A percentile compares a stretch with the other conserved stretches of the same genome.
phyloP scores from a whole-genome alignment of 306 rosid genomes.

The Elaeagnus macrophylla region DNA sequence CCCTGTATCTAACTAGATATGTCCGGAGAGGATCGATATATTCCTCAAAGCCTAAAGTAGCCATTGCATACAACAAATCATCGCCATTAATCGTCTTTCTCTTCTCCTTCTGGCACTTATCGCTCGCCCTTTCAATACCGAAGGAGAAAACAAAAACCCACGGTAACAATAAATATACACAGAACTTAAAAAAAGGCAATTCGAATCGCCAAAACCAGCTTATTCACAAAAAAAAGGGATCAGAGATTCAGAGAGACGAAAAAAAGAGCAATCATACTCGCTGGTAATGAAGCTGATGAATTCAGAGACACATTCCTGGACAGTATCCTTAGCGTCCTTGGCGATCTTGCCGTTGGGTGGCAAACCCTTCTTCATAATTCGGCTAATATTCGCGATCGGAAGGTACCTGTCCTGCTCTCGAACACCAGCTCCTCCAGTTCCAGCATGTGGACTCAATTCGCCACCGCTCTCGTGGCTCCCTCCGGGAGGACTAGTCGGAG shows the following conservation, averaged over 20 bases:
- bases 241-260: background rate
- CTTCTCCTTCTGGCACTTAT: slow-evolving; percentile 92
- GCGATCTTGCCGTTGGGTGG: slow-evolving; percentile 88
- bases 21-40: slow-evolving; percentile 84
- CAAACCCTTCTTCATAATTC: slow-evolving; percentile 88
- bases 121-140: slow-evolving; percentile 58
- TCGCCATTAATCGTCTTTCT: slow-evolving; percentile 93
- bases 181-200: too few species aligned
- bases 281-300: slow-evolving; percentile 90
- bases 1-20: slow-evolving; percentile 82
- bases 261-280: slow-evolving; percentile 38
- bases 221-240: background rate
- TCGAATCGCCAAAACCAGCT: background rate
- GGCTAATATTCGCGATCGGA: slow-evolving; percentile 87
- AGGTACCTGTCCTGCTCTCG: slow-evolving; percentile 77
- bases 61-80: slow-evolving; percentile 92
- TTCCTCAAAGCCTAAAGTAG: slow-evolving; percentile 89
- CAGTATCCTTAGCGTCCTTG: slow-evolving; percentile 80
- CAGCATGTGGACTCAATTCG: slow-evolving; percentile 45
- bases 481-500: slow-evolving; percentile 54
- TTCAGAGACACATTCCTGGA: slow-evolving; percentile 89
- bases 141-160: too few species aligned
- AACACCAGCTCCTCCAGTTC: slow-evolving; percentile 15
- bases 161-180: too few species aligned
- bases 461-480: slow-evolving; percentile 83